Evolutionary conservation across 768 basidiomycete species (phyloP), one percentile per base, ranked within the genome.

Genomic region (Obba rivulosa): DNA sequence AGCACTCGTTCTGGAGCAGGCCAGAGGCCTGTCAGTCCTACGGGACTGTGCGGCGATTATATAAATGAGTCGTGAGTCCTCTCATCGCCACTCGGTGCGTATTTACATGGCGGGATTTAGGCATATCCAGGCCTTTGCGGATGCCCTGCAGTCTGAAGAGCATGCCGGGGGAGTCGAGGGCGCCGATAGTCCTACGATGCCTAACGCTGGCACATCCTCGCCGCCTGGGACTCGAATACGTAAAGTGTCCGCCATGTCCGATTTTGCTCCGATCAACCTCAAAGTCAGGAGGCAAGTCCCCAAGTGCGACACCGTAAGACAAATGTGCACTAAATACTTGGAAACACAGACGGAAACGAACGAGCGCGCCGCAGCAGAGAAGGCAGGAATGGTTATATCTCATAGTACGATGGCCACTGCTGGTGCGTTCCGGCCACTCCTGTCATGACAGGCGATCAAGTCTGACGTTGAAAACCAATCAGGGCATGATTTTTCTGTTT

Each of bases 251-350:
- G 89, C 90, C 1, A 68, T 91, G 43, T 87, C 83, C 2, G 92
- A 94, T 62, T 92, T 91, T 57, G 90, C 93, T 4, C 96, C 95
- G 0, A 81, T 97, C 21, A 90, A 96, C 62, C 67, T 91, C 55
- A 85, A 75, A 61, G 83, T 97, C 17, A 84, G 80, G 63, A 81
- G 78, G 90, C 90, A 55, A 48, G 70, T 52, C 17, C 46, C 34
- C 9, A 22, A 23, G 16, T 8, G n/a, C 18, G 23, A 18, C 24
- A 14, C 42, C 14, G n/a, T 31, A 2, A 23, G 16, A 18, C 16
- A 23, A 34, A 35, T 8, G 23, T 25, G 11, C 36, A 35, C 9
- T 21, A 35, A n/a, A 8, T 41, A 11, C 9, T 21, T 31, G 35
- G 41, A n/a, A 52, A 70, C 69, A 53, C 70, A 72, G 43, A n/a